Evolutionary conservation across 371 early-diverging fungal genomes (phyloP).

Genomic region (Rhizopus sp.): DNA sequence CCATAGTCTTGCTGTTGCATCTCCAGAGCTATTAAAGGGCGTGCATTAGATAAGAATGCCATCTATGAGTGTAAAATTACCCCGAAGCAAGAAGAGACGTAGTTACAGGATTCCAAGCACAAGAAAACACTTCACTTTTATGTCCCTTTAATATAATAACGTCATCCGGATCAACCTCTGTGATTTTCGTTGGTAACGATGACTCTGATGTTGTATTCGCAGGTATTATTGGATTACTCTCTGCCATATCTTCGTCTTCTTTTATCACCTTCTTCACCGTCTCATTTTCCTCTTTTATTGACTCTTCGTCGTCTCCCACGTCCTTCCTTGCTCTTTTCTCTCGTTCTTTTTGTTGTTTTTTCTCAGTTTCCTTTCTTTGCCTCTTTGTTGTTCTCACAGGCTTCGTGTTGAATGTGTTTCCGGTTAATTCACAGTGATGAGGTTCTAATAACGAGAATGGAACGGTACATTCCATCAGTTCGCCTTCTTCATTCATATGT

Average conservation of each 20-base stretch:
- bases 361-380: slow-evolving; percentile 56
- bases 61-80: slow-evolving; percentile 30
- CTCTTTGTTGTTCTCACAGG: slow-evolving; percentile 38
- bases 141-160: slow-evolving; percentile 64
- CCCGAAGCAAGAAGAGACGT: slow-evolving; percentile 82
- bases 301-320: slow-evolving; percentile 6
- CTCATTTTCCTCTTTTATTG: slow-evolving; percentile 8
- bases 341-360: slow-evolving; percentile 47
- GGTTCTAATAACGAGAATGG: slow-evolving; percentile 76
- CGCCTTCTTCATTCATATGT: slow-evolving; percentile 82
- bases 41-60: slow-evolving; percentile 4
- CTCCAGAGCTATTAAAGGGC: slow-evolving; percentile 64
- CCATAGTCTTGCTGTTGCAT: slow-evolving; percentile 90
- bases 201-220: slow-evolving; percentile 1
- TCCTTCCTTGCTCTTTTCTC: slow-evolving; percentile 39
- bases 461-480: slow-evolving; percentile 70
- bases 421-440: slow-evolving; percentile 65
- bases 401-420: slow-evolving; percentile 28
- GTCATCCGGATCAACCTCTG: slow-evolving; percentile 31
- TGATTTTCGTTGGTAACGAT: slow-evolving; percentile 7
- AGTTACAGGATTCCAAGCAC: slow-evolving; percentile 83
- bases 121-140: slow-evolving; percentile 75
- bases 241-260: slow-evolving; percentile 15
- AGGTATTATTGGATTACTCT: not conserved
- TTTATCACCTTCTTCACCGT: slow-evolving; percentile 17